These are phyloP conservation scores for Leucosporidium yakuticum DNA, from an alignment of 768 basidiomycete genomes.

Conservation along the genomic window DNA sequence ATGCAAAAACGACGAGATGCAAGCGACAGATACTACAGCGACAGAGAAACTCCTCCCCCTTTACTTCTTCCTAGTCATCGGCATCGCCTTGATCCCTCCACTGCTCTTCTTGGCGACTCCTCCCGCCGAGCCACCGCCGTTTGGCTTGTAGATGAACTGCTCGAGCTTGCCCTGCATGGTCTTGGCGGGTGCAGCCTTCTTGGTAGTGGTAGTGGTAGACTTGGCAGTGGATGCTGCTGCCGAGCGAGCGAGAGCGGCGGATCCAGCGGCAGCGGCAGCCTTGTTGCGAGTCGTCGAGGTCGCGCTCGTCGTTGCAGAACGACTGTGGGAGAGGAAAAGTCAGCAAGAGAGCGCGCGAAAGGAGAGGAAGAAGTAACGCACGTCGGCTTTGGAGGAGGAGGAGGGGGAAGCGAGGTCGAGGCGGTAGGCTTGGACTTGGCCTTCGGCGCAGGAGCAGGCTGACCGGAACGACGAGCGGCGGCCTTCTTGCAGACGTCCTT, in stretches of 20 bases:
- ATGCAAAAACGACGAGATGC: too few relatives aligned
- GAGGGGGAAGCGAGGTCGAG: background rate
- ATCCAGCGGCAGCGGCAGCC: background rate
- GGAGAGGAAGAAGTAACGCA: background rate
- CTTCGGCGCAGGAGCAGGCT: background rate
- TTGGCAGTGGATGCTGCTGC: background rate
- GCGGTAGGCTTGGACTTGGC: background rate
- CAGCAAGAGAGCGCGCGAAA: too few relatives aligned
- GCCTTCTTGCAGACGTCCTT: constrained; percentile 7
- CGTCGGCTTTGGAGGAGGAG: background rate
- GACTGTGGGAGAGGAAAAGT: too few relatives aligned
- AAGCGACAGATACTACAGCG: too few relatives aligned
- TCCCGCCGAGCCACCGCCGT: background rate
- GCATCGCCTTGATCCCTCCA: constrained; percentile 29
- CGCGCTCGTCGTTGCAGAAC: too few relatives aligned
- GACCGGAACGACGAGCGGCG: background rate
- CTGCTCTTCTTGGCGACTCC: background rate
- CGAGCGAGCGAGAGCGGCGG: background rate
- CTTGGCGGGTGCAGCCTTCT: background rate
- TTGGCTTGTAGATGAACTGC: background rate
- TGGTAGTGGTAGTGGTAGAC: background rate
- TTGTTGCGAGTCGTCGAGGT: too few relatives aligned
- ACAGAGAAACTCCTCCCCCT: too few relatives aligned
- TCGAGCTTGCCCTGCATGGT: background rate
- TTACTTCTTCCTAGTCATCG: constrained; percentile 3